phyloP scores from a whole-genome alignment of 2,329 filamentous ascomycete species.

The Cordyceps cateniannulata region DNA sequence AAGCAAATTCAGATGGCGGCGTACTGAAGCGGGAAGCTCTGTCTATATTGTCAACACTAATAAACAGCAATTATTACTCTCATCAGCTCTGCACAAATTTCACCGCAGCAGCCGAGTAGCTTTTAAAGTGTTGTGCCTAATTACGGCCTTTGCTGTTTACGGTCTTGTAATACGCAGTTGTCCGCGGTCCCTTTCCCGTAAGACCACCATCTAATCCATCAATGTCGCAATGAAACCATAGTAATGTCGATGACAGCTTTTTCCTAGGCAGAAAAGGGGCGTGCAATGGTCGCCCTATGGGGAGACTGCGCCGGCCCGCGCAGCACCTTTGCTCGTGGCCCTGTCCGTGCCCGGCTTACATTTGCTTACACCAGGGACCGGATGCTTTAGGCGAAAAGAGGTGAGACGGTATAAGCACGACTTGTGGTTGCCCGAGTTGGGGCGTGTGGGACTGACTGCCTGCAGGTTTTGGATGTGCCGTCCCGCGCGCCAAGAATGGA shows the following conservation, averaged over 20 bases:
- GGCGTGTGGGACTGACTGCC: background rate
- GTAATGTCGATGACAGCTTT: background rate
- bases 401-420: slow-evolving; percentile 14
- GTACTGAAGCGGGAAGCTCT: too few relatives aligned
- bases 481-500: background rate
- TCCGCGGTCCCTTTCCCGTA: background rate
- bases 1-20: background rate
- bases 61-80: background rate
- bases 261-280: background rate
- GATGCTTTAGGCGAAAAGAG: slow-evolving; percentile 1
- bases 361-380: slow-evolving; percentile 2
- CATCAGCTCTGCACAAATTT: background rate
- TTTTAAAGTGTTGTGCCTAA: background rate
- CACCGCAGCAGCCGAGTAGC: slow-evolving; percentile 1
- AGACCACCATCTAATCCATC: background rate
- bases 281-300: background rate
- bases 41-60: background rate
- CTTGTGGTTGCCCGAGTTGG: background rate
- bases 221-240: background rate
- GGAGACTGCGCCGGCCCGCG: background rate
- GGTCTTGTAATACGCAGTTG: background rate
- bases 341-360: slow-evolving; percentile 5
- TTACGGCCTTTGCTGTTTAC: background rate
- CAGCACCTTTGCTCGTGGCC: background rate
- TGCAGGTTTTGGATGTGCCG: background rate